phyloP scores from a whole-genome alignment of 345 rosid genomes.

The Salix caprea region DNA sequence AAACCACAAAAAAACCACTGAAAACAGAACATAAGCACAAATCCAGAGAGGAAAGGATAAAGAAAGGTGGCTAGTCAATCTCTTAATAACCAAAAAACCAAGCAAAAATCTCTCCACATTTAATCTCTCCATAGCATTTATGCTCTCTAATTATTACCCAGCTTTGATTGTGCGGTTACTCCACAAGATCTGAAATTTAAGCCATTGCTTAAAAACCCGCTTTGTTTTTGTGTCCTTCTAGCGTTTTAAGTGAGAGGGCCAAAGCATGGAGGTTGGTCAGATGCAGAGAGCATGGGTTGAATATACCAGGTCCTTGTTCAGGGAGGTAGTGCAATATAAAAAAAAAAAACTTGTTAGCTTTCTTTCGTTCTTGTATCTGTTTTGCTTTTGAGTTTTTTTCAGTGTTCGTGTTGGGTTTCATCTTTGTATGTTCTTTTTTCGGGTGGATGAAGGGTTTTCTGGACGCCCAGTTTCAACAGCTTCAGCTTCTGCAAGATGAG shows the following conservation, averaged over 20 bases:
- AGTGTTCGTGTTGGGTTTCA: too few species aligned
- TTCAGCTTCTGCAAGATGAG: slow-evolving; percentile 92
- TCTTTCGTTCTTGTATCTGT: not conserved
- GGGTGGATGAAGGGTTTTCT: slow-evolving; percentile 58
- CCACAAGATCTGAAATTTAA: slow-evolving; percentile 28
- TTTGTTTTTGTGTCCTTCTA: not conserved
- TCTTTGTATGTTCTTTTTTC: not conserved
- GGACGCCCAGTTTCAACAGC: slow-evolving; percentile 81
- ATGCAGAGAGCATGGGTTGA: slow-evolving; percentile 76
- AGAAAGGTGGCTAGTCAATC: not conserved
- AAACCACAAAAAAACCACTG: not conserved
- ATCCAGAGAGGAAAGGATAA: slow-evolving; percentile 16
- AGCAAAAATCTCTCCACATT: slow-evolving; percentile 2
- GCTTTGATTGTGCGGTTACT: slow-evolving; percentile 15
- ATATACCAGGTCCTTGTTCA: slow-evolving; percentile 67
- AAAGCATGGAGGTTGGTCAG: slow-evolving; percentile 67
- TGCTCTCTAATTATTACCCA: not conserved
- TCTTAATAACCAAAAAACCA: not conserved
- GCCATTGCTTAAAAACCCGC: not conserved
- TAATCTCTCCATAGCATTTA: slow-evolving; percentile 22
- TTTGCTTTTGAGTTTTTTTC: not conserved
- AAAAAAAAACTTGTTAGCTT: not conserved
- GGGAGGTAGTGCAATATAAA: slow-evolving; percentile 48
- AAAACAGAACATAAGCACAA: slow-evolving; percentile 11
- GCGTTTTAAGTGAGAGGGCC: not conserved